Evolutionary conservation across 108 stramenopile species (phyloP).

Genomic region (Fistulifera pelliculosa): DNA sequence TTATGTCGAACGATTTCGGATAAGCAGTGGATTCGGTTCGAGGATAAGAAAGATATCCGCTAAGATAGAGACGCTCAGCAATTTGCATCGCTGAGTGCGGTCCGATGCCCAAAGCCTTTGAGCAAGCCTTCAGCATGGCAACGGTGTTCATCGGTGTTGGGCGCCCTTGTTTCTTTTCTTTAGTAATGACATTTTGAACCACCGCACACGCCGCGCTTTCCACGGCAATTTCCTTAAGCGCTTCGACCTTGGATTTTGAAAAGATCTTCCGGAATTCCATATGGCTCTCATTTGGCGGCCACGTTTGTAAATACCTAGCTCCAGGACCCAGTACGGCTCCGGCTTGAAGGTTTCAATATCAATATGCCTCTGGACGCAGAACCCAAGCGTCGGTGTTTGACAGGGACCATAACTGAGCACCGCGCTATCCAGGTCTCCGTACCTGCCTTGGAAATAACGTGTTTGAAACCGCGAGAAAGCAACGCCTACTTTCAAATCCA

Average conservation of each 20-base stretch:
- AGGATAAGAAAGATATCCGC: constrained; percentile 81
- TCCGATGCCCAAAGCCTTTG: constrained; percentile 78
- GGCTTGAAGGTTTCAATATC: constrained; percentile 91
- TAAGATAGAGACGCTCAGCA: constrained; percentile 77
- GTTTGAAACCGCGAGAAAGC: constrained; percentile 96
- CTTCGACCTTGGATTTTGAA: constrained; percentile 55
- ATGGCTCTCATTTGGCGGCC: constrained; percentile 58
- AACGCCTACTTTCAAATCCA: constrained; percentile 94
- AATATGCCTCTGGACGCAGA: constrained; percentile 91
- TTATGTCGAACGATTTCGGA: constrained; percentile 76
- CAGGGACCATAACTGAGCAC: constrained; percentile 95
- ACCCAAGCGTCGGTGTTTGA: constrained; percentile 95
- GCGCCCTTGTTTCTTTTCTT: constrained; percentile 81
- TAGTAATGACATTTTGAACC: constrained; percentile 53
- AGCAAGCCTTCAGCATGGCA: constrained; percentile 66
- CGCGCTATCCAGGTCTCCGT: constrained; percentile 83
- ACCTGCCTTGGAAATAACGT: constrained; percentile 81
- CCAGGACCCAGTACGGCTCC: constrained; percentile 82
- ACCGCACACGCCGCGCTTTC: constrained; percentile 33
- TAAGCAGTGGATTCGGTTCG: constrained; percentile 76
- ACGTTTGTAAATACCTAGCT: constrained; percentile 62
- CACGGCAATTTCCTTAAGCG: constrained; percentile 36
- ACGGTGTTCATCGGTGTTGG: constrained; percentile 79
- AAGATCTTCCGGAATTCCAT: constrained; percentile 69
- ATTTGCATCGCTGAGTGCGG: constrained; percentile 68